A percentile compares a stretch with the other conserved stretches of the same genome.
These are phyloP conservation scores for Fusarium paranaense DNA, from an alignment of 2,329 filamentous ascomycete genomes.

Conservation along the genomic window DNA sequence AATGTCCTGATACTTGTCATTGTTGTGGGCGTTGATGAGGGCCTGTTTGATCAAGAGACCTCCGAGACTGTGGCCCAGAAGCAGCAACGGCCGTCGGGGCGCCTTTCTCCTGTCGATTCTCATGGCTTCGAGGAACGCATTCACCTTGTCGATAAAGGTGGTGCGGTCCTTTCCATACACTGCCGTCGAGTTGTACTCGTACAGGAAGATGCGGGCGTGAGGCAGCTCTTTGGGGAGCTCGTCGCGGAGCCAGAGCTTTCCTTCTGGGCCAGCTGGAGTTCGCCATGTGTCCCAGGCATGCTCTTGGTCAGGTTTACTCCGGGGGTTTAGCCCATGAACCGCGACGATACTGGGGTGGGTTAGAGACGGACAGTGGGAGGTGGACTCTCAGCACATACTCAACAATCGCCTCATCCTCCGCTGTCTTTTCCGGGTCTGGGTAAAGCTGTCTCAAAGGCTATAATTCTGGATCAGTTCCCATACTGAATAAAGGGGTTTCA, in stretches of 20 bases:
- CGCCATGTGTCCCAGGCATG: not conserved
- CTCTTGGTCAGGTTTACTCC: not conserved
- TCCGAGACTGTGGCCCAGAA: not conserved
- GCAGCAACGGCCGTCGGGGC: not conserved
- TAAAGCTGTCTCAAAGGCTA: not conserved
- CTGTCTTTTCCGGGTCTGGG: not conserved
- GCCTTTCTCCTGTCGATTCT: not conserved
- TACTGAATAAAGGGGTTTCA: no score
- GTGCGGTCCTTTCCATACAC: not conserved
- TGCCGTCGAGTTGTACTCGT: not conserved
- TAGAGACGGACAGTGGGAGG: not conserved
- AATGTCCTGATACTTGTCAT: not conserved
- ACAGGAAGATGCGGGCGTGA: not conserved
- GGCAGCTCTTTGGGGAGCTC: not conserved
- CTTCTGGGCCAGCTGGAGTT: not conserved
- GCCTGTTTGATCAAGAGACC: not conserved
- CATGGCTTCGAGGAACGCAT: accelerated
- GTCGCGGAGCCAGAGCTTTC: not conserved
- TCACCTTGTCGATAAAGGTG: not conserved
- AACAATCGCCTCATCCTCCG: not conserved
- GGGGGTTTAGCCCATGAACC: not conserved
- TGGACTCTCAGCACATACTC: not conserved
- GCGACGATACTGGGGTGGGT: not conserved
- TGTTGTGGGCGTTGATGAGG: not conserved
- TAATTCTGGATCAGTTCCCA: no score